Evolutionary conservation across 768 basidiomycete species (phyloP).

Genomic region (Exidia glandulosa): DNA sequence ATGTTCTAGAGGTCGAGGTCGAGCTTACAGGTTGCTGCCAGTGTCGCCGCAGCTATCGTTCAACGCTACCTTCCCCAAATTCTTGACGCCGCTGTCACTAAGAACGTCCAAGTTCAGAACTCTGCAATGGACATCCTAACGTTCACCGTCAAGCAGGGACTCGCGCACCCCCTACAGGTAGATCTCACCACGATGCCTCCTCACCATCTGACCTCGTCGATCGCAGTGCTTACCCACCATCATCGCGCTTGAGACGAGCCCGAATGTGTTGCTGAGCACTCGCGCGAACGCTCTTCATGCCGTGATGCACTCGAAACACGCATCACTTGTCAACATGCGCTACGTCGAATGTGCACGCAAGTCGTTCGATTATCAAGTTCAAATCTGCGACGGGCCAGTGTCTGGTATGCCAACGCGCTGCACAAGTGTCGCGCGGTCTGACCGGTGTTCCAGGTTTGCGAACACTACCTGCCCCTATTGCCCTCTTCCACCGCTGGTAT

Average conservation of each 20-base stretch:
- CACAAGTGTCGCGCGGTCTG: background rate
- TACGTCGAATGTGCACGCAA: constrained; percentile 70
- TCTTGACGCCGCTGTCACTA: constrained; percentile 67
- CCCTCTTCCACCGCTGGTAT: constrained; percentile 85
- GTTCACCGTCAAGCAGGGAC: constrained; percentile 89
- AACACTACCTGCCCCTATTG: constrained; percentile 49
- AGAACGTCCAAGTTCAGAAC: constrained; percentile 57
- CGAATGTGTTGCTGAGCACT: constrained; percentile 44
- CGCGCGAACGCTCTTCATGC: constrained; percentile 75
- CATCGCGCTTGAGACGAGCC: constrained; percentile 85
- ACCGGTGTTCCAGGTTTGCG: constrained; percentile 44
- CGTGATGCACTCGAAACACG: constrained; percentile 78
- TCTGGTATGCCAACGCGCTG: constrained; percentile 31
- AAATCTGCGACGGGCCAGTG: constrained; percentile 33
- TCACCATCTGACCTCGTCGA: background rate
- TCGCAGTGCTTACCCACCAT: constrained; percentile 80
- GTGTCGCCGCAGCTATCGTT: constrained; percentile 87
- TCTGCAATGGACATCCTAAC: constrained; percentile 84
- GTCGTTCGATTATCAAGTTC: constrained; percentile 77
- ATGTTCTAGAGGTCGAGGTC: background rate
- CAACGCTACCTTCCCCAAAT: constrained; percentile 85
- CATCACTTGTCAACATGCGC: constrained; percentile 77
- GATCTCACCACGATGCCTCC: constrained; percentile 10
- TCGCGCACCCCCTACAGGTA: constrained; percentile 89
- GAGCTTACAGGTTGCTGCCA: constrained; percentile 20